Conservation (phyloP, 1,284 basidiomycete species). For the Chondrostereum purpureum region DNA sequence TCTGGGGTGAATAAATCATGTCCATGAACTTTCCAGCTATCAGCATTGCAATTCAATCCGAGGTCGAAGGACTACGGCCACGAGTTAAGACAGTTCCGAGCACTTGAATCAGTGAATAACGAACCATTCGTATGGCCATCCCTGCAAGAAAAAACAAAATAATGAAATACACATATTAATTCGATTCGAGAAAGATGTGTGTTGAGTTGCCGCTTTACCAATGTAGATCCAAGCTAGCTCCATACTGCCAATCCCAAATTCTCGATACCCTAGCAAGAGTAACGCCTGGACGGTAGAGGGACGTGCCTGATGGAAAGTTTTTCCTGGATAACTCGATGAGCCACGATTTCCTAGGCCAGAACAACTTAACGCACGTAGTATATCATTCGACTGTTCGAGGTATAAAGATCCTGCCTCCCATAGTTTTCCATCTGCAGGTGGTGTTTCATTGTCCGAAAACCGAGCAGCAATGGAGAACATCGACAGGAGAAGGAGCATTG, state of each 20-base stretch:
- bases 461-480: slow-evolving; percentile 77
- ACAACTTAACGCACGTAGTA: slow-evolving; percentile 47
- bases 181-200: no score
- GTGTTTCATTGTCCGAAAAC: slow-evolving; percentile 48
- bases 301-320: slow-evolving; percentile 57
- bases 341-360: slow-evolving; percentile 4
- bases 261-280: slow-evolving; percentile 73
- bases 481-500: slow-evolving; percentile 64
- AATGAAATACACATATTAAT: slow-evolving; percentile 10
- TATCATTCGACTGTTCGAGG: slow-evolving; percentile 55
- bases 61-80: slow-evolving; percentile 74
- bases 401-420: slow-evolving; percentile 72
- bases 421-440: slow-evolving; percentile 47
- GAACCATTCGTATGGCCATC: slow-evolving; percentile 72
- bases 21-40: slow-evolving; percentile 66
- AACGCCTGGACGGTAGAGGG: slow-evolving; percentile 70
- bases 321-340: slow-evolving; percentile 21
- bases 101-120: slow-evolving; percentile 9
- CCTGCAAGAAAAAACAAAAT: slow-evolving; percentile 30
- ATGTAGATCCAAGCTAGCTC: slow-evolving; percentile 79
- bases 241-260: slow-evolving; percentile 77
- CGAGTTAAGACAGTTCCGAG: slow-evolving; percentile 5
- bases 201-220: slow-evolving; percentile 47
- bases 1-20: slow-evolving; percentile 62
- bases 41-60: slow-evolving; percentile 75